phyloP scores from a whole-genome alignment of 2,329 filamentous ascomycete species.

The Pseudogymnoascus sp. region DNA sequence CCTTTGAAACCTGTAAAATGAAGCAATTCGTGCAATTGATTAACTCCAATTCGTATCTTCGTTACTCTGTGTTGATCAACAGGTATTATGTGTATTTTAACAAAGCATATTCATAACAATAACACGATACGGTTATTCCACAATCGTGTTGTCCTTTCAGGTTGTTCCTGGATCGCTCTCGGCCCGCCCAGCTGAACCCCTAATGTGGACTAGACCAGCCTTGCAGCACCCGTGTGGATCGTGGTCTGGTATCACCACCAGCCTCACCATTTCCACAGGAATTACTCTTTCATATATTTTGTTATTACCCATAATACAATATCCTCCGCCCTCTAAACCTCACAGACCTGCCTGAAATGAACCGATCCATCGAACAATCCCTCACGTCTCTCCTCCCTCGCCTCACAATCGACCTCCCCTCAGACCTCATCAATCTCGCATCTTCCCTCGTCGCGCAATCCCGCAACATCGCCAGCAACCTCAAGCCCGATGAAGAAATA shows the following conservation, averaged over 20 bases:
- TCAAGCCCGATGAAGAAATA: conserved; percentile 82
- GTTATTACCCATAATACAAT: neutral
- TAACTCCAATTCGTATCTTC: neutral
- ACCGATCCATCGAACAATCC: conserved; percentile 64
- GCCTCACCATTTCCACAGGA: conserved; percentile 1
- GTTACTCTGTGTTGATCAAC: neutral
- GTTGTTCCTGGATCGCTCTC: conserved; percentile 1
- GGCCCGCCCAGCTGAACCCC: neutral
- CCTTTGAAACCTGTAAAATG: neutral
- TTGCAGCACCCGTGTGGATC: neutral
- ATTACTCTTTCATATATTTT: neutral
- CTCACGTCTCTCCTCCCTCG: conserved; percentile 69
- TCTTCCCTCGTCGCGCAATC: conserved; percentile 73
- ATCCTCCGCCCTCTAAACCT: neutral
- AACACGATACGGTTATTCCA: neutral
- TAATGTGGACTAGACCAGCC: neutral
- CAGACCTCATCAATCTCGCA: conserved; percentile 63
- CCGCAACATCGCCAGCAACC: conserved; percentile 62
- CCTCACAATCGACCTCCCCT: conserved; percentile 58
- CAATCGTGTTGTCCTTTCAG: conserved; percentile 1
- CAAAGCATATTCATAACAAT: neutral
- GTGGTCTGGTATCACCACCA: conserved; percentile 1
- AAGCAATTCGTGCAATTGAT: neutral
- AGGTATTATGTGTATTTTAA: neutral
- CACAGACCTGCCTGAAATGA: conserved; percentile 44